A percentile compares a stretch with the other conserved stretches of the same genome.
phyloP scores from a whole-genome alignment of 192 early-diverging fungal species.

The Gryganskiella cystojenkinii region DNA sequence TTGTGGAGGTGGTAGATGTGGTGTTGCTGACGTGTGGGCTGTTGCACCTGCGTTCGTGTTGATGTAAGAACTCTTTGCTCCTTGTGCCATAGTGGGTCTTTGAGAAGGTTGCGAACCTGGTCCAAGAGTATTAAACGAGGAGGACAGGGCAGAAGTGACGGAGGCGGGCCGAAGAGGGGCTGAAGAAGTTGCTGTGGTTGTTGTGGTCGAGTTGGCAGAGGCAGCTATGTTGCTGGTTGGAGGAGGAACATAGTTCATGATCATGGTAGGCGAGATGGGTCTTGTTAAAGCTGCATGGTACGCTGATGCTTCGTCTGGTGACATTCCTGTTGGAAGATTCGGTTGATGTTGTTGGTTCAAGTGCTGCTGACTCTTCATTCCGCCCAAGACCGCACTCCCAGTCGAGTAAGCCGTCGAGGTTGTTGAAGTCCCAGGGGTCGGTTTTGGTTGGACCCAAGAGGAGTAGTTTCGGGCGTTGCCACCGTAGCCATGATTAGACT shows the following conservation, averaged over 20 bases:
- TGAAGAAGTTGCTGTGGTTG: conserved; percentile 7
- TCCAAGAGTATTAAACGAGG: conserved; percentile 29
- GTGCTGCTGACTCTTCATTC: conserved; percentile 9
- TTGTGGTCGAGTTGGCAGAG: no score
- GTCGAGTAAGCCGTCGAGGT: background rate
- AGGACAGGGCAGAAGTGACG: conserved; percentile 32
- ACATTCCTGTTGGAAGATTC: background rate
- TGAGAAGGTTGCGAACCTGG: conserved; percentile 10
- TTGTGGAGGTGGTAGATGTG: background rate
- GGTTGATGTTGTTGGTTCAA: conserved; percentile 10
- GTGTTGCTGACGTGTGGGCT: background rate
- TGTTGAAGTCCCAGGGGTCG: background rate
- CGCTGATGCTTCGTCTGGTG: conserved; percentile 15
- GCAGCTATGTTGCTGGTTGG: conserved; percentile 10
- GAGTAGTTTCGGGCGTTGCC: background rate
- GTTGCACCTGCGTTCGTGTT: background rate
- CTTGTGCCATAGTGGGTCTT: conserved; percentile 9
- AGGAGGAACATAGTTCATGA: conserved; percentile 46
- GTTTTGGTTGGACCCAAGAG: conserved; percentile 15
- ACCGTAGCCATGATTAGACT: background rate
- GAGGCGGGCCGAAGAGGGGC: conserved; percentile 14
- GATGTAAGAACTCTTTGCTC: conserved; percentile 17
- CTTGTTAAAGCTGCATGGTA: conserved; percentile 44
- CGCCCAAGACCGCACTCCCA: background rate
- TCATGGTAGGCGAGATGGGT: conserved; percentile 39